Conservation (phyloP, 2,329 filamentous ascomycete species). For the Cladosporium sp. region DNA sequence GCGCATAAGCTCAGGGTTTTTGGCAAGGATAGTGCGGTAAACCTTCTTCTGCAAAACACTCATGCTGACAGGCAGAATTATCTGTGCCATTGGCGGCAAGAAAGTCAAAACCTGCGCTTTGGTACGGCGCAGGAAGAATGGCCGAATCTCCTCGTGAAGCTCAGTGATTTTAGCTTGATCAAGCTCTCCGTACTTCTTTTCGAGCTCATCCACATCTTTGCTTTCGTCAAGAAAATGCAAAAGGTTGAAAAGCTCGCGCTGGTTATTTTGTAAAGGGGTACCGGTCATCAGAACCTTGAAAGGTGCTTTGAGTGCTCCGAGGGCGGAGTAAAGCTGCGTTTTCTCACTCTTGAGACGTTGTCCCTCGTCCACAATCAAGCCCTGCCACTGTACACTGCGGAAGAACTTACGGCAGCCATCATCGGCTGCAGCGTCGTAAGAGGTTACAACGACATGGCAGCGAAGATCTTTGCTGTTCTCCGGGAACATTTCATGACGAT, state of each 20-base stretch:
- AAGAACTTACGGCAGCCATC: conserved; percentile 63
- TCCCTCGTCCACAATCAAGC: conserved; percentile 88
- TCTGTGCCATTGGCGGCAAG: conserved; percentile 85
- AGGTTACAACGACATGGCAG: conserved; percentile 90
- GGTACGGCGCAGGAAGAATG: conserved; percentile 68
- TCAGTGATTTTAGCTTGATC: conserved; percentile 75
- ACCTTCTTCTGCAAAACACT: conserved; percentile 87
- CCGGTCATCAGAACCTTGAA: conserved; percentile 82
- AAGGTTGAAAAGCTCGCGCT: conserved; percentile 91
- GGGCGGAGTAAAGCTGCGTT: conserved; percentile 70
- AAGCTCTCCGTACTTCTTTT: conserved; percentile 70
- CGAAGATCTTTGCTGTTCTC: conserved; percentile 60
- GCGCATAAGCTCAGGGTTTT: conserved; percentile 82
- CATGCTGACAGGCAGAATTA: conserved; percentile 96
- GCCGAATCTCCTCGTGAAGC: conserved; percentile 77
- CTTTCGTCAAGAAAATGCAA: conserved; percentile 82
- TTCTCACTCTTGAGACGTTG: conserved; percentile 93
- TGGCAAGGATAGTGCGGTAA: conserved; percentile 87
- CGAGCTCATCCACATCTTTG: conserved; percentile 66
- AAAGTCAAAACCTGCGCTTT: conserved; percentile 89
- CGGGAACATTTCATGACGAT: conserved; percentile 80
- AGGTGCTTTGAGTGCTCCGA: conserved; percentile 68
- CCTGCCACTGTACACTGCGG: conserved; percentile 71
- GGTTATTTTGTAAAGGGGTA: conserved; percentile 93
- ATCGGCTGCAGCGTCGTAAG: conserved; percentile 83